A percentile compares a stretch with the other conserved stretches of the same genome.
These are phyloP conservation scores for Plasmodium yoelii DNA, from an alignment of 169 alveolate genomes.

Conservation along the genomic window DNA sequence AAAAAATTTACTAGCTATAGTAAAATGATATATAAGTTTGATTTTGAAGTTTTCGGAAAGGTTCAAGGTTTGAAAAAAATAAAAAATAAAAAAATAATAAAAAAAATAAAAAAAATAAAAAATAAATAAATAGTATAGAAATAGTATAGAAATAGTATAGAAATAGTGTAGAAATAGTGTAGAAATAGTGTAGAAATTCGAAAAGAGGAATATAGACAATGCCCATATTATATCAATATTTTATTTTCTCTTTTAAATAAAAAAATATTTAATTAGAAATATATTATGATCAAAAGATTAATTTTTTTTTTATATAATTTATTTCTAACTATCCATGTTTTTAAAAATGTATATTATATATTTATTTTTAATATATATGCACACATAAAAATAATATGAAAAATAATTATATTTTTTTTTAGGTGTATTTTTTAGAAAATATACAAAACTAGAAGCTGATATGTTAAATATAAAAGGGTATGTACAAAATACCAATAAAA, in stretches of 20 bases:
- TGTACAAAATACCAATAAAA: conserved; percentile 81
- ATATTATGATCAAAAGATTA: no score
- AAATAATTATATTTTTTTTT: conserved; percentile 2
- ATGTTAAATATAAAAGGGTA: conserved; percentile 82
- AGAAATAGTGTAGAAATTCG: neutral
- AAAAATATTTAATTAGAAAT: no score
- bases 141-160: no score
- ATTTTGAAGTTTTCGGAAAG: conserved; percentile 75
- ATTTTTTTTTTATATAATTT: no score
- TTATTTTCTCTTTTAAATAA: no score
- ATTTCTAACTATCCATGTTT: no score
- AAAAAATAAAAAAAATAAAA: no score
- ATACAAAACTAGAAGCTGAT: conserved; percentile 84
- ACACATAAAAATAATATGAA: no score
- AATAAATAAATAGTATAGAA: no score
- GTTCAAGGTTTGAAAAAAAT: conserved; percentile 54
- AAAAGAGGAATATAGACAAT: neutral
- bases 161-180: no score
- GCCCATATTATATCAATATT: no score
- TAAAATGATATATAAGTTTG: conserved; percentile 69
- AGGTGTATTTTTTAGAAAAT: conserved; percentile 85
- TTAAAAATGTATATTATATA: neutral
- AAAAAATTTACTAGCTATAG: conserved; percentile 12
- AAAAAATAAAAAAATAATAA: conserved; percentile 4
- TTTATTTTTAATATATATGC: neutral